Evolutionary conservation across 2,329 filamentous ascomycete species (phyloP).

Genomic region (Boeremia exigua): DNA sequence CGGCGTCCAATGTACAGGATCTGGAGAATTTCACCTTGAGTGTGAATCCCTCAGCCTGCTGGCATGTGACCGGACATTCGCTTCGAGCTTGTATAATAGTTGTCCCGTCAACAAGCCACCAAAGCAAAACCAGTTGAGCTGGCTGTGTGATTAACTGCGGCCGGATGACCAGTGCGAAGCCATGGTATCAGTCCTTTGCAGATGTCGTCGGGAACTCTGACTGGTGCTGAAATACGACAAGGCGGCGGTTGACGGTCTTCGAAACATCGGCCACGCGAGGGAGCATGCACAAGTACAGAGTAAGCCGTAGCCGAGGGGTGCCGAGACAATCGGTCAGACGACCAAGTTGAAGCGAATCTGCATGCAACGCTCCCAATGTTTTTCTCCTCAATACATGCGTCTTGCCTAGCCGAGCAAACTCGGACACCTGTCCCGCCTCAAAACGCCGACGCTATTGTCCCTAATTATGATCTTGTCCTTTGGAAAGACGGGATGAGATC

Average conservation of each 20-base stretch:
- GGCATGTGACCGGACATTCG: neutral
- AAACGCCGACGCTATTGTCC: neutral
- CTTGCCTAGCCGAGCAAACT: neutral
- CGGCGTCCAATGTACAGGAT: neutral
- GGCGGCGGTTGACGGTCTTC: neutral
- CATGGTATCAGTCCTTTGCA: neutral
- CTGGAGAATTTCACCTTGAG: neutral
- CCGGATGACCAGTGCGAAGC: no score
- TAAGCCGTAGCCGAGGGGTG: neutral
- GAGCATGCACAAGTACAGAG: neutral
- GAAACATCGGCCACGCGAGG: neutral
- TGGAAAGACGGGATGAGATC: neutral
- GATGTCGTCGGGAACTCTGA: neutral
- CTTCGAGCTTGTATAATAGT: neutral
- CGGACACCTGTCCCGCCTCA: neutral
- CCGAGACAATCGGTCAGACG: conserved; percentile 1
- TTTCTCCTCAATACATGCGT: neutral
- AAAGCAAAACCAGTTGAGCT: neutral
- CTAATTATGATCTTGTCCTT: neutral
- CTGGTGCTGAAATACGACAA: neutral
- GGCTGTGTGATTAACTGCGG: no score
- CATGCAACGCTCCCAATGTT: neutral
- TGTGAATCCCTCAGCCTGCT: neutral
- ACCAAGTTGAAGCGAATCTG: neutral
- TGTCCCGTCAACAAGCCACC: neutral